These are phyloP conservation scores for Sphaerulina vaccinii DNA, from an alignment of 2,329 filamentous ascomycete species.

Conservation along the genomic window DNA sequence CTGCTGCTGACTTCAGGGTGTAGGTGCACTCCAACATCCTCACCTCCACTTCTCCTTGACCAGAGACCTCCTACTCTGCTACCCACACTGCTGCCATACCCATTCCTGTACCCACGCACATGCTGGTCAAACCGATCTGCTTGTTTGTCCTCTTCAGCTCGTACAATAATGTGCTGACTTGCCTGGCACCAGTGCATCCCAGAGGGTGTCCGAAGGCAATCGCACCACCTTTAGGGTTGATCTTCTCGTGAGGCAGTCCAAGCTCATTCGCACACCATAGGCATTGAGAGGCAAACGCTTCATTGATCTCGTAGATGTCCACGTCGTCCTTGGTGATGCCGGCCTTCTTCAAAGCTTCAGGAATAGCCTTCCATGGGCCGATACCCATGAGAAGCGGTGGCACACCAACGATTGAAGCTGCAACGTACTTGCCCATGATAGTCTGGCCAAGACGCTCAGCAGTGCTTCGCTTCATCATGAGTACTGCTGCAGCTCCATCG, in stretches of 20 bases:
- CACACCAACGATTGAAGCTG: slow-evolving; percentile 82
- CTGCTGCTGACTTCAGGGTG: no score
- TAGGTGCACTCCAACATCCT: no score
- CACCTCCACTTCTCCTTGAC: no score
- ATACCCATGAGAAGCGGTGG: slow-evolving; percentile 93
- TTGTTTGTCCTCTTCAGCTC: slow-evolving; percentile 81
- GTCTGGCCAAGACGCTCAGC: slow-evolving; percentile 84
- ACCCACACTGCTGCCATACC: slow-evolving; percentile 97
- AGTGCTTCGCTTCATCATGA: slow-evolving; percentile 91
- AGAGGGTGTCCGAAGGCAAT: slow-evolving; percentile 93
- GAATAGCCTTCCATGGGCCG: slow-evolving; percentile 94
- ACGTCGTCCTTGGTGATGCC: slow-evolving; percentile 86
- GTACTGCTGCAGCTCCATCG: slow-evolving; percentile 89
- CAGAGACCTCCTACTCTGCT: slow-evolving; percentile 80
- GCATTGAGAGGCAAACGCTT: slow-evolving; percentile 95
- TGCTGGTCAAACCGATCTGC: slow-evolving; percentile 87
- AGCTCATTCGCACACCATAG: slow-evolving; percentile 91
- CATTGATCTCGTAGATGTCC: slow-evolving; percentile 98
- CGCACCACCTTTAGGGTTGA: slow-evolving; percentile 95
- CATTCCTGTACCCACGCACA: slow-evolving; percentile 98
- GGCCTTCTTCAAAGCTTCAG: slow-evolving; percentile 82
- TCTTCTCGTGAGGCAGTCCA: slow-evolving; percentile 76
- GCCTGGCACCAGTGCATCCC: slow-evolving; percentile 88
- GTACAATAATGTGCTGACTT: slow-evolving; percentile 87
- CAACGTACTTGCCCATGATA: slow-evolving; percentile 89